A percentile compares a stretch with the other conserved stretches of the same genome.
Evolutionary conservation across 306 rosid genomes (phyloP).

Genomic region (Prunus davidiana): DNA sequence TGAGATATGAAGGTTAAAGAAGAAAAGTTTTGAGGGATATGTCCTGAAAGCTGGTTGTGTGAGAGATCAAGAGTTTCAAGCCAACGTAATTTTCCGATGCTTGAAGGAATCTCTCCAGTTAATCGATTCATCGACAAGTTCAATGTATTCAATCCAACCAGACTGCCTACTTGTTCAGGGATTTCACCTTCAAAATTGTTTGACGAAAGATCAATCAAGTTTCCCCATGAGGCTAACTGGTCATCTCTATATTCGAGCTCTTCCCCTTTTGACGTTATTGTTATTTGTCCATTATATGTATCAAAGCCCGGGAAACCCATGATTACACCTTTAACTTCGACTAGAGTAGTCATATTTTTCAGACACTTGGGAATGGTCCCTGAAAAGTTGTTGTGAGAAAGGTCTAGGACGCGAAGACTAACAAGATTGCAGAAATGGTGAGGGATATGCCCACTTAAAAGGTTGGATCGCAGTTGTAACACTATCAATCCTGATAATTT

Average conservation of each 20-base stretch:
- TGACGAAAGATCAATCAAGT: background rate
- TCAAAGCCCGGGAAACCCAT: background rate
- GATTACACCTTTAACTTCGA: background rate
- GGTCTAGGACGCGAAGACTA: background rate
- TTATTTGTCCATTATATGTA: background rate
- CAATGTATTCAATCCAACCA: background rate
- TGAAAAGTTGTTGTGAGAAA: background rate
- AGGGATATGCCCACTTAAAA: background rate
- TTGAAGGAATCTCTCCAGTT: background rate
- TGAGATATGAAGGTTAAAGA: background rate
- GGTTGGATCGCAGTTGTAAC: background rate
- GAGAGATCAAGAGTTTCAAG: conserved; percentile 14
- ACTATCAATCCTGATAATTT: accelerated
- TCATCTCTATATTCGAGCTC: background rate
- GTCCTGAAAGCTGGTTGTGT: background rate
- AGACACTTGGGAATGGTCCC: background rate
- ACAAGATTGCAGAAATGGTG: background rate
- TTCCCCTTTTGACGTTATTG: background rate
- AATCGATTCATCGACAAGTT: conserved; percentile 9
- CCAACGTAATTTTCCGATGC: background rate
- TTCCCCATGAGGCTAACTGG: too few species aligned
- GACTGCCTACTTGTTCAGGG: background rate
- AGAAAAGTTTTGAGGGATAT: background rate
- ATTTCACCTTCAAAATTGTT: background rate
- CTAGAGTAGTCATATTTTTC: background rate